Evolutionary conservation across 2,329 filamentous ascomycete genomes (phyloP).

Genomic region (Xylariaceae sp.): DNA sequence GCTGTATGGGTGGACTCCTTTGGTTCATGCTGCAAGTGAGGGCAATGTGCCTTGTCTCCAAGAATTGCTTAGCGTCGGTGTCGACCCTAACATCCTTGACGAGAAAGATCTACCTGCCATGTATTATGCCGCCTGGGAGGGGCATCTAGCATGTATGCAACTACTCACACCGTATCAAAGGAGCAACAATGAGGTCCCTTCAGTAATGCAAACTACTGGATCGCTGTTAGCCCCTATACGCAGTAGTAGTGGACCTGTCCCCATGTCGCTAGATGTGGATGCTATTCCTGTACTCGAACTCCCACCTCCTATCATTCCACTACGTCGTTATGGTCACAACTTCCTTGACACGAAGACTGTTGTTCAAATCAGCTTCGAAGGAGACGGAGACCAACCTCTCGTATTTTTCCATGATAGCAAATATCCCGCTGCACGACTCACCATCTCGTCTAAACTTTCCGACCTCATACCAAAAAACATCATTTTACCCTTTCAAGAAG

Average conservation of each 20-base stretch:
- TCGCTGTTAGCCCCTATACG: slow-evolving; percentile 39
- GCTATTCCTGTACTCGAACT: slow-evolving; percentile 89
- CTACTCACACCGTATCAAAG: slow-evolving; percentile 64
- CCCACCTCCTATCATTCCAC: slow-evolving; percentile 91
- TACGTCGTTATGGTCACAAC: slow-evolving; percentile 94
- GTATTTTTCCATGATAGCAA: slow-evolving; percentile 97
- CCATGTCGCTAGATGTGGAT: slow-evolving; percentile 72
- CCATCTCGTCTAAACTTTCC: slow-evolving; percentile 93
- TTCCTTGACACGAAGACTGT: slow-evolving; percentile 98
- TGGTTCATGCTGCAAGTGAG: slow-evolving; percentile 95
- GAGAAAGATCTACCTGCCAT: slow-evolving; percentile 92
- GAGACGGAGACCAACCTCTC: slow-evolving; percentile 68
- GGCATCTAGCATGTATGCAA: slow-evolving; percentile 90
- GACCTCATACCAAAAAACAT: slow-evolving; percentile 96
- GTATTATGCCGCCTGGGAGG: slow-evolving; percentile 99
- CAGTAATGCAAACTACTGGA: slow-evolving; percentile 39
- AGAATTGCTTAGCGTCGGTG: slow-evolving; percentile 73
- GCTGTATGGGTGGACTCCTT: slow-evolving; percentile 92
- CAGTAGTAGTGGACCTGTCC: slow-evolving; percentile 49
- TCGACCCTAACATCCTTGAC: slow-evolving; percentile 74
- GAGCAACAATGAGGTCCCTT: slow-evolving; percentile 40
- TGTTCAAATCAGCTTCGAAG: slow-evolving; percentile 86
- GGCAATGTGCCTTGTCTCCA: slow-evolving; percentile 87
- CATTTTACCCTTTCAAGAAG: slow-evolving; percentile 92
- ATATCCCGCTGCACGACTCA: slow-evolving; percentile 89